Evolutionary conservation across 2,329 filamentous ascomycete genomes (phyloP).

Genomic region (Fusarium sp.): DNA sequence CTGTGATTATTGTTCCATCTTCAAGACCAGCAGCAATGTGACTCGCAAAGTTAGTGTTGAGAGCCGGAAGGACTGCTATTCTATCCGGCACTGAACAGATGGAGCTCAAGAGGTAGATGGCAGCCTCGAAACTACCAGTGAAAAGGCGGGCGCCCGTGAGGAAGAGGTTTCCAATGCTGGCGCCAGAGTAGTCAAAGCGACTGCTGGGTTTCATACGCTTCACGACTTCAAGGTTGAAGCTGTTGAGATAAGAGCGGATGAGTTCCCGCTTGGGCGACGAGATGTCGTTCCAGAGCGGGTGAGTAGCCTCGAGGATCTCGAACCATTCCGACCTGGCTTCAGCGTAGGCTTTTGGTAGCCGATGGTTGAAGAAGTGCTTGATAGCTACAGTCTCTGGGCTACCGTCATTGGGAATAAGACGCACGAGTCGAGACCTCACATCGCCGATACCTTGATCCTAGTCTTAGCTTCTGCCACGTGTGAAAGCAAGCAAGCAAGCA

Average conservation of each 20-base stretch:
- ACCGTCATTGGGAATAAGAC: slow-evolving; percentile 79
- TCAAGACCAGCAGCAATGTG: slow-evolving; percentile 88
- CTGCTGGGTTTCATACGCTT: slow-evolving; percentile 79
- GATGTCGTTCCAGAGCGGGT: slow-evolving; percentile 79
- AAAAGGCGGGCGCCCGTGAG: slow-evolving; percentile 89
- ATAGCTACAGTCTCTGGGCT: slow-evolving; percentile 78
- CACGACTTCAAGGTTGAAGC: slow-evolving; percentile 81
- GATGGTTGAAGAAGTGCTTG: slow-evolving; percentile 87
- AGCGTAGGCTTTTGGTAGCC: slow-evolving; percentile 70
- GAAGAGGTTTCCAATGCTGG: slow-evolving; percentile 84
- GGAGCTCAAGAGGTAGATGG: slow-evolving; percentile 88
- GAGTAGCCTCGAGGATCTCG: slow-evolving; percentile 86
- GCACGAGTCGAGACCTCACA: slow-evolving; percentile 76
- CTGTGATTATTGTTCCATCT: slow-evolving; percentile 83
- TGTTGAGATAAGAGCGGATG: slow-evolving; percentile 81
- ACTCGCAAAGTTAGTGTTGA: slow-evolving; percentile 95
- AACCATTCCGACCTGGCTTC: slow-evolving; percentile 86
- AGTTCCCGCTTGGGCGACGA: slow-evolving; percentile 80
- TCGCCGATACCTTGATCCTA: slow-evolving; percentile 66
- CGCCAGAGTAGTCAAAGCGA: slow-evolving; percentile 81
- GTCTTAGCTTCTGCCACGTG: slow-evolving; percentile 20
- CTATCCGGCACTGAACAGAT: slow-evolving; percentile 86
- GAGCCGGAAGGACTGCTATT: slow-evolving; percentile 85
- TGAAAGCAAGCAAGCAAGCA: too few relatives aligned
- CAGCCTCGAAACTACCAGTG: slow-evolving; percentile 90